phyloP scores from a whole-genome alignment of 2,329 filamentous ascomycete species.

The Penicillium polonicum region DNA sequence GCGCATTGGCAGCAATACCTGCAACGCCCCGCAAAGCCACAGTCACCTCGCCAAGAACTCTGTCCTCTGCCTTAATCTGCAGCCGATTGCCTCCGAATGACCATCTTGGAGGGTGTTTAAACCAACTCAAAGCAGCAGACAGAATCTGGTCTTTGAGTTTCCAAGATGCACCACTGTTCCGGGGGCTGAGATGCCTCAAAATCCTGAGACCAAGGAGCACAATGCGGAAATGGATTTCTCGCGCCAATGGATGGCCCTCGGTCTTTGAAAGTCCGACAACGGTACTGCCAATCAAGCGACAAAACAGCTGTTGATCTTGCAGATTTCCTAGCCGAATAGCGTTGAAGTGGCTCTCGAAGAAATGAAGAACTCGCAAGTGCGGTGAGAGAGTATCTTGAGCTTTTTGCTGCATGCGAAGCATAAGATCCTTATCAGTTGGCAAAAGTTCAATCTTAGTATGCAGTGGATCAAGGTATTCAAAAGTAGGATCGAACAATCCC shows the following conservation, averaged over 20 bases:
- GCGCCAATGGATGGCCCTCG: slow-evolving; percentile 76
- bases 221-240: slow-evolving; percentile 89
- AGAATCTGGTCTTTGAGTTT: slow-evolving; percentile 85
- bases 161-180: slow-evolving; percentile 68
- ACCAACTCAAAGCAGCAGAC: slow-evolving; percentile 86
- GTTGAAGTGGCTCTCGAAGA: slow-evolving; percentile 92
- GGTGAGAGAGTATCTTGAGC: slow-evolving; percentile 83
- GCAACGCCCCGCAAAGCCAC: slow-evolving; percentile 64
- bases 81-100: slow-evolving; percentile 92
- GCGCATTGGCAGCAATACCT: slow-evolving; percentile 53
- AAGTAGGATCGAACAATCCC: slow-evolving; percentile 74
- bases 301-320: slow-evolving; percentile 77
- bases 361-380: slow-evolving; percentile 80
- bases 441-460: slow-evolving; percentile 89
- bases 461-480: slow-evolving; percentile 81
- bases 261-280: slow-evolving; percentile 70
- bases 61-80: slow-evolving; percentile 89
- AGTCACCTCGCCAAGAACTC: slow-evolving; percentile 74
- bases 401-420: slow-evolving; percentile 72
- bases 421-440: slow-evolving; percentile 74
- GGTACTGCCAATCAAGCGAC: slow-evolving; percentile 76
- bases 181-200: slow-evolving; percentile 65
- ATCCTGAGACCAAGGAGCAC: slow-evolving; percentile 79
- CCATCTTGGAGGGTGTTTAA: slow-evolving; percentile 78
- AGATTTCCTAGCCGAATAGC: slow-evolving; percentile 81